Conservation (phyloP, 331 rosid species). For the Erythrophleum ivorense region DNA sequence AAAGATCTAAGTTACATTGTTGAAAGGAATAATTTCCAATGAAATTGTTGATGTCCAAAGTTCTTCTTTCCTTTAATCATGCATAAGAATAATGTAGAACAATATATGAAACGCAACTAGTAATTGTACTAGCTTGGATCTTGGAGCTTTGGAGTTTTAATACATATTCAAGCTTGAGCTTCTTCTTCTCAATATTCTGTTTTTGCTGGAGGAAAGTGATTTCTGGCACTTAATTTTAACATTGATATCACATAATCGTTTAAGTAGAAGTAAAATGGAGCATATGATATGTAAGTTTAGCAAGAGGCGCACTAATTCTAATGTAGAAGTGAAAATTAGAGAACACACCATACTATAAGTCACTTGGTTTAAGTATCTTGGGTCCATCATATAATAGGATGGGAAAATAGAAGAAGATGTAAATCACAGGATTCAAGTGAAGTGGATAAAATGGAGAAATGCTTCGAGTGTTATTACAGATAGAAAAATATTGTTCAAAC, state of each 20-base stretch:
- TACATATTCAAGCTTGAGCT: not conserved
- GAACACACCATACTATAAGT: too few relatives aligned
- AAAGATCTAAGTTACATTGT: constrained; percentile 21
- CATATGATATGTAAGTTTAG: too few relatives aligned
- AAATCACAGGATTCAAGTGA: too few relatives aligned
- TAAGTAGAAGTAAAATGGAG: too few relatives aligned
- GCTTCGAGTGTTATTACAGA: too few relatives aligned
- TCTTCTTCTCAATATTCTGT: constrained; percentile 7
- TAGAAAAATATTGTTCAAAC: too few relatives aligned
- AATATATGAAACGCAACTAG: not conserved
- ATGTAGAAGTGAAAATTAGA: too few relatives aligned
- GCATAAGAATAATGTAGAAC: constrained; percentile 18
- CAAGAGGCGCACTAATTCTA: too few relatives aligned
- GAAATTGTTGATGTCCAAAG: not conserved
- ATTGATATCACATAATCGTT: not conserved
- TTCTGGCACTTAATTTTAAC: not conserved
- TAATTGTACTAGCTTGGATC: constrained; percentile 1
- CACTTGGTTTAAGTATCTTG: too few relatives aligned
- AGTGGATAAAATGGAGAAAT: too few relatives aligned
- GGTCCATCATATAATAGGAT: too few relatives aligned
- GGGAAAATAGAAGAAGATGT: too few relatives aligned
- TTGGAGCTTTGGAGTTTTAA: constrained; percentile 30
- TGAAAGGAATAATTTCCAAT: not conserved
- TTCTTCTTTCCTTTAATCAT: not conserved
- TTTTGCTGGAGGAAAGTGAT: constrained; percentile 14